Base-by-base conservation (phyloP, 306 rosid species). In the Quercus alba region DNA sequence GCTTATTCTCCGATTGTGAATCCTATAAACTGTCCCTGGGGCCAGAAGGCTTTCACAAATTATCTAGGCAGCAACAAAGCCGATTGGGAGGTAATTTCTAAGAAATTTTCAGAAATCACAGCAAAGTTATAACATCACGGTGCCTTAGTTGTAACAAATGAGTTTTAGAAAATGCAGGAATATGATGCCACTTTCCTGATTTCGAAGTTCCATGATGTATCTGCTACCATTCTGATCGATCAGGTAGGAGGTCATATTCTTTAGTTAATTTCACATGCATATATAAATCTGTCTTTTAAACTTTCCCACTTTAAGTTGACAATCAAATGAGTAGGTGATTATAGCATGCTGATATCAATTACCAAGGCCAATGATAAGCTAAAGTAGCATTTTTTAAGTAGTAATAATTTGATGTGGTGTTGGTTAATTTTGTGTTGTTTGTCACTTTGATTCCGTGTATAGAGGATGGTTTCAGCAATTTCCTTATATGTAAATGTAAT, bases 21-120 rank as follows among this genome's bases (percentile, higher is more conserved):
- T 89, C 97, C 99, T 77, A 84, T 77, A 69, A 91, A 89, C 80
- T 90, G 97, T 72, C 87, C 97, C 5, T 93, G 97, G 97, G 99
- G 99, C 82, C 92, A 86, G 87, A 94, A 93, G 87, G 97, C 97
- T 73, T 93, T 94, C 86, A 72, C 97, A 62, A 93, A 94, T 83
- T 94, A 94, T 89, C 92, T 94, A 1, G 97, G 97, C 31, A 85
- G 72, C 90, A 83, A 85, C 66, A 91, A 93, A 84, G 83, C 88
- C 63, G 95, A 86, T 69, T 94, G 97, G 99, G 97, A 94, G 95
- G 99, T 90, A 82, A 85, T 80, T 70, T 78, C 64, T 57, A 13
- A 5, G 62, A 73, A 72, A 81, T 56, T 49, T 77, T 33, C 21
- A 73, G 51, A 55, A 46, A 52, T 62, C 17, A 3, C 41, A 68